Evolutionary conservation across 306 rosid species (phyloP).

Genomic region (Medicago ruthenica): DNA sequence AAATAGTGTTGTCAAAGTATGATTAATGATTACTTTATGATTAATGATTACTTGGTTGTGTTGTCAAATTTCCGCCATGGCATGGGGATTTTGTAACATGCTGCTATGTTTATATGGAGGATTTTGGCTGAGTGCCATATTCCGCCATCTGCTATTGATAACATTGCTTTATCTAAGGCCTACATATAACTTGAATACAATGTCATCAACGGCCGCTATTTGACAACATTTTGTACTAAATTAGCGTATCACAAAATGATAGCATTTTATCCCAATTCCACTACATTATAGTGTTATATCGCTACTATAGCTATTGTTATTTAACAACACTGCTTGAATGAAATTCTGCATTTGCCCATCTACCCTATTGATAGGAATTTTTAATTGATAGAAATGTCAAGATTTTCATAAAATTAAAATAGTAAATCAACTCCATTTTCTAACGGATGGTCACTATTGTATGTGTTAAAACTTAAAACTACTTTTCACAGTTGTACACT

Average conservation of each 20-base stretch:
- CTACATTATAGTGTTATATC: too few relatives aligned
- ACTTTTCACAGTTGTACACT: neutral
- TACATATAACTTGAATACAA: neutral
- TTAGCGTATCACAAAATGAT: too few relatives aligned
- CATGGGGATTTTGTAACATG: neutral
- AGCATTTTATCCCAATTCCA: neutral
- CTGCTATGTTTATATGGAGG: neutral
- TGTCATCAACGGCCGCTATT: neutral
- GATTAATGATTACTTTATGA: too few relatives aligned
- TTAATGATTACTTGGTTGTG: too few relatives aligned
- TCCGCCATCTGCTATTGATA: neutral
- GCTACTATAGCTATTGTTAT: too few relatives aligned
- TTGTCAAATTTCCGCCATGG: neutral
- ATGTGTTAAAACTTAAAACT: neutral
- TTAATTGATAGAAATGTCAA: neutral
- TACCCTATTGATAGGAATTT: neutral
- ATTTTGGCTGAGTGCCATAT: neutral
- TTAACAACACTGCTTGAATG: neutral
- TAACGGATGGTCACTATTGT: neutral
- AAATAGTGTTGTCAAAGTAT: too few relatives aligned
- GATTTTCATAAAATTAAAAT: neutral
- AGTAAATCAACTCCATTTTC: constrained; percentile 22
- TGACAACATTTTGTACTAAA: too few relatives aligned
- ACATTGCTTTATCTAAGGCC: neutral
- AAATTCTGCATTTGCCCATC: neutral